A percentile compares a stretch with the other conserved stretches of the same genome.
Evolutionary conservation across 2,329 filamentous ascomycete genomes (phyloP).

Genomic region (Alternaria novae-zelandiae): DNA sequence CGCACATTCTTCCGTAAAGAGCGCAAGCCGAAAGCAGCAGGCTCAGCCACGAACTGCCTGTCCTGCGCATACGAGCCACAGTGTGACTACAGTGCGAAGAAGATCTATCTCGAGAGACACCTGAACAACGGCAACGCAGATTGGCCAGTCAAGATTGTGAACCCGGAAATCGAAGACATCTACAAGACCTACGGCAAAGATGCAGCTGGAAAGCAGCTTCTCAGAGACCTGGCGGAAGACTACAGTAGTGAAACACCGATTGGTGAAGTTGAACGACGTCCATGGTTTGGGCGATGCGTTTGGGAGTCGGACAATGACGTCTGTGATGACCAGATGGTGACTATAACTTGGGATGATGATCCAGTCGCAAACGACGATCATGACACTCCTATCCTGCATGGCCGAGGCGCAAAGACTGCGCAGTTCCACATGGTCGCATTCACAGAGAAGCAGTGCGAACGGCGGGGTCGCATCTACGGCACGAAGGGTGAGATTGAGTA

Average conservation of each 20-base stretch:
- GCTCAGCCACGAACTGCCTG: slow-evolving; percentile 83
- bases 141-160: slow-evolving; percentile 90
- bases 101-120: slow-evolving; percentile 76
- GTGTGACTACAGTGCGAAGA: slow-evolving; percentile 86
- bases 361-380: slow-evolving; percentile 38
- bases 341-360: slow-evolving; percentile 84
- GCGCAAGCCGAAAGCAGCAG: slow-evolving; percentile 78
- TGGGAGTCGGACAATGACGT: slow-evolving; percentile 94
- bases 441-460: slow-evolving; percentile 84
- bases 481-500: slow-evolving; percentile 85
- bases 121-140: slow-evolving; percentile 70
- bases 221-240: slow-evolving; percentile 59
- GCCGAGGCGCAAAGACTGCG: slow-evolving; percentile 77
- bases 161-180: slow-evolving; percentile 87
- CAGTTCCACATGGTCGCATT: slow-evolving; percentile 94
- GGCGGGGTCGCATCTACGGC: slow-evolving; percentile 85
- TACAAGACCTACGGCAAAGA: slow-evolving; percentile 54
- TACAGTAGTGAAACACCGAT: slow-evolving; percentile 62
- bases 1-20: slow-evolving; percentile 78
- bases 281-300: slow-evolving; percentile 93
- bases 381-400: slow-evolving; percentile 20
- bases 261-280: slow-evolving; percentile 56
- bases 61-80: slow-evolving; percentile 74
- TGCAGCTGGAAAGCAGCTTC: slow-evolving; percentile 60
- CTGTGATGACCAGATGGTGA: slow-evolving; percentile 90